Conservation (phyloP, 768 basidiomycete genomes). For the Dentipellis fragilis region DNA sequence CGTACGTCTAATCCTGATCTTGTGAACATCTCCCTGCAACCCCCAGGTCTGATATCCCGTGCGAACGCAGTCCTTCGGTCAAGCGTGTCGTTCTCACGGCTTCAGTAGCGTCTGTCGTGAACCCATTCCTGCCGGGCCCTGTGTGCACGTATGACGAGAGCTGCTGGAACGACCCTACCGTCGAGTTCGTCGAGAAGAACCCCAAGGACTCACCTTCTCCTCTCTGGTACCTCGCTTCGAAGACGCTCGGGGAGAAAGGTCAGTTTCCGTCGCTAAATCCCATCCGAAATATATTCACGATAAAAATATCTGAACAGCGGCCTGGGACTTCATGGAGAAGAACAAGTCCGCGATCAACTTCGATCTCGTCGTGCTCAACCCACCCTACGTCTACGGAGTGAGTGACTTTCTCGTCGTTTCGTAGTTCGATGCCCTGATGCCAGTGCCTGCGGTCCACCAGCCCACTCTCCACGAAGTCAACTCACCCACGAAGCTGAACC, state of each 20-base stretch:
- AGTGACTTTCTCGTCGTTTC: not conserved
- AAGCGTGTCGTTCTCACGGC: slow-evolving; percentile 36
- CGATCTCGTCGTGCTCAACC: slow-evolving; percentile 25
- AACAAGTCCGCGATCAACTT: slow-evolving; percentile 18
- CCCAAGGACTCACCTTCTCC: slow-evolving; percentile 16
- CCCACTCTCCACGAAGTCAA: not conserved
- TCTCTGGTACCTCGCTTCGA: slow-evolving; percentile 22
- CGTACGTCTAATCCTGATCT: slow-evolving; percentile 8
- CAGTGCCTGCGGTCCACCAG: not conserved
- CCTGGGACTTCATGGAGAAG: slow-evolving; percentile 24
- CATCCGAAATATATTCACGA: too few relatives aligned
- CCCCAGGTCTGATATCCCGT: not conserved
- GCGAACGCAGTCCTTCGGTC: slow-evolving; percentile 18
- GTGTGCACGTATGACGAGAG: slow-evolving; percentile 5
- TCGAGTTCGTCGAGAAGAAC: slow-evolving; percentile 20
- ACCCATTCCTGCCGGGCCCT: not conserved
- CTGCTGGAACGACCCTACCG: slow-evolving; percentile 23
- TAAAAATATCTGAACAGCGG: too few relatives aligned
- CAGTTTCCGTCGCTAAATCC: slow-evolving; percentile 13
- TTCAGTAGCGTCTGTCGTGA: slow-evolving; percentile 24
- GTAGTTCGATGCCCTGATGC: not conserved
- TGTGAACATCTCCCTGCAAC: not conserved
- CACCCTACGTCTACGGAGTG: slow-evolving; percentile 20
- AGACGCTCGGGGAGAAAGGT: slow-evolving; percentile 26
- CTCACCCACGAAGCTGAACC: not conserved